Percentiles rank a stretch among this genome's conserved stretches.
Evolutionary conservation across 257 asterid genomes (phyloP).

Genomic region (Petunia secreta): DNA sequence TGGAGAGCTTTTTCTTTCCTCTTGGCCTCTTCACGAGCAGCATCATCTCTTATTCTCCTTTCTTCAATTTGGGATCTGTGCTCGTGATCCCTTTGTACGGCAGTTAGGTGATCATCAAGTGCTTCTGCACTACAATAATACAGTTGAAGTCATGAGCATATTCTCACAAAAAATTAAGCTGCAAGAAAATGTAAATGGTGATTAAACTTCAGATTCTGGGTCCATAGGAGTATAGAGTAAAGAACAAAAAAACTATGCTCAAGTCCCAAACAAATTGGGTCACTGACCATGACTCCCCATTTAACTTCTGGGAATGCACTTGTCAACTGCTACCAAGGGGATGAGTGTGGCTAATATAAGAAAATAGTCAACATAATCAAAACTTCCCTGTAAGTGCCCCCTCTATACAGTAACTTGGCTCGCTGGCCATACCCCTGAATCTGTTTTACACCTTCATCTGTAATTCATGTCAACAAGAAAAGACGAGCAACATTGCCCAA

Average conservation of each 20-base stretch:
- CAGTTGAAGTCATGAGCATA: constrained; percentile 35
- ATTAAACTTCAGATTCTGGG: neutral
- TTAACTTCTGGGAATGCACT: neutral
- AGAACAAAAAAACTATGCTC: neutral
- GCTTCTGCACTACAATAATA: constrained; percentile 74
- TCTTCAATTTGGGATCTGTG: constrained; percentile 90
- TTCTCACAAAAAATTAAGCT: constrained; percentile 25
- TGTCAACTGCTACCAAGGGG: neutral
- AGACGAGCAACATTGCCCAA: neutral
- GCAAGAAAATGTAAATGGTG: neutral
- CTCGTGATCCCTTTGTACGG: constrained; percentile 86
- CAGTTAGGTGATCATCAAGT: constrained; percentile 85
- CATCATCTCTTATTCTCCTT: constrained; percentile 86
- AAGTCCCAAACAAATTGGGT: no score
- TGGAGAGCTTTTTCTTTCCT: constrained; percentile 67
- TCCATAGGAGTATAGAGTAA: neutral
- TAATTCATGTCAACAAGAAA: constrained; percentile 16
- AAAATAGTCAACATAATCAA: neutral
- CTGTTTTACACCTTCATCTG: neutral
- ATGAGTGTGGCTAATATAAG: neutral
- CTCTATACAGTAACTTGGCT: neutral
- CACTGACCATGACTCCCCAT: no score
- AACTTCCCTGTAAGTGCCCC: neutral
- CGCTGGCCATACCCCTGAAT: neutral
- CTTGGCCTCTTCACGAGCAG: constrained; percentile 86